phyloP scores from a whole-genome alignment of 2,329 filamentous ascomycete genomes.

The Fusarium devonianum region DNA sequence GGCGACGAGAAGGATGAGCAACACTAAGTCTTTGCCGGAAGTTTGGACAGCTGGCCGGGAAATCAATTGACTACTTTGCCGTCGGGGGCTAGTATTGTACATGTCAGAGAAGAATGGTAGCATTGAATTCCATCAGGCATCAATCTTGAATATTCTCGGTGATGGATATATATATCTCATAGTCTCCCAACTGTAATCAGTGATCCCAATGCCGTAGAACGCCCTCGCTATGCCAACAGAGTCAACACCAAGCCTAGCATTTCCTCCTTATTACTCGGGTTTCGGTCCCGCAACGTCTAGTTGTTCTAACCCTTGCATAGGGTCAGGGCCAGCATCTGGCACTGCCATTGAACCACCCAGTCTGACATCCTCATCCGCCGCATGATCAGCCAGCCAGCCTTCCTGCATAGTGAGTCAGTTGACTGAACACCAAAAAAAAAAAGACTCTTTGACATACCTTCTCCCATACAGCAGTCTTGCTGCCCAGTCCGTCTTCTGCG shows the following conservation, averaged over 20 bases:
- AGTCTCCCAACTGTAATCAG: conserved; percentile 27
- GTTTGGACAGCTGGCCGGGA: conserved; percentile 19
- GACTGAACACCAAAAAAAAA: neutral
- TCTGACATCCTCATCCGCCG: conserved; percentile 77
- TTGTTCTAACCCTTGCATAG: conserved; percentile 94
- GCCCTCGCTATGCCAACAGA: conserved; percentile 55
- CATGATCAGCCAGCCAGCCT: conserved; percentile 89
- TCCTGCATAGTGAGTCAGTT: conserved; percentile 65
- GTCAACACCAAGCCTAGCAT: conserved; percentile 27
- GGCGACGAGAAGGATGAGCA: conserved; percentile 42
- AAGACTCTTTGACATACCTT: conserved; percentile 69
- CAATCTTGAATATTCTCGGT: conserved; percentile 37
- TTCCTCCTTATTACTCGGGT: conserved; percentile 60
- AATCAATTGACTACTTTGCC: conserved; percentile 31
- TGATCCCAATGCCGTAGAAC: conserved; percentile 46
- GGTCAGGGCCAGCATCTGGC: conserved; percentile 72
- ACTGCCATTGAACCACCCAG: conserved; percentile 33
- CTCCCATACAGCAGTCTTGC: conserved; percentile 95
- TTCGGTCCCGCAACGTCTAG: conserved; percentile 94
- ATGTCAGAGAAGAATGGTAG: conserved; percentile 38
- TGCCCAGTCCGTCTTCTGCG: conserved; percentile 84
- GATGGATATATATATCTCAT: conserved; percentile 40
- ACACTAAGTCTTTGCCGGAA: conserved; percentile 35
- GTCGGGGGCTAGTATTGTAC: conserved; percentile 33
- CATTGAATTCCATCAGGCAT: conserved; percentile 36